These are phyloP conservation scores for Colletotrichum agaves DNA, from an alignment of 2,329 filamentous ascomycete genomes.

Conservation along the genomic window DNA sequence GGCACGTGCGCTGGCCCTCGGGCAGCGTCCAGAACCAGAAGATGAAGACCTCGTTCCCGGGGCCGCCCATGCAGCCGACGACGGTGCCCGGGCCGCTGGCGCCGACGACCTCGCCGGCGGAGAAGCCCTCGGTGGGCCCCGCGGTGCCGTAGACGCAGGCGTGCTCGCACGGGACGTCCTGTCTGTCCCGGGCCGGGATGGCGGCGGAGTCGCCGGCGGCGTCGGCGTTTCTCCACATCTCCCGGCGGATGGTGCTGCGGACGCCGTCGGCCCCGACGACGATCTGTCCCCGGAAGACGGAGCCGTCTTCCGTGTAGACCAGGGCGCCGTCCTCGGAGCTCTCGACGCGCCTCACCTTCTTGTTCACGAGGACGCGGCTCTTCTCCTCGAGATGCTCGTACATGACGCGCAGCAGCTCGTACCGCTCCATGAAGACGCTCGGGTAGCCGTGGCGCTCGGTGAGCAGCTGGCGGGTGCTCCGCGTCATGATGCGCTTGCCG, in stretches of 20 bases:
- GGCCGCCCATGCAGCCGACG: constrained; percentile 27
- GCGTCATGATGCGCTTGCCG: constrained; percentile 29
- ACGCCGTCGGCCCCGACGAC: constrained; percentile 55
- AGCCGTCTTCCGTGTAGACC: constrained; percentile 47
- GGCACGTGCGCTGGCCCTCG: constrained; percentile 8
- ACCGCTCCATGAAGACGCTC: constrained; percentile 49
- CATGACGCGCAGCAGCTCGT: constrained; percentile 47
- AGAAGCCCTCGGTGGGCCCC: constrained; percentile 10
- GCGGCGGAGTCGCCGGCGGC: constrained; percentile 21
- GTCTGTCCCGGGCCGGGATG: constrained; percentile 18
- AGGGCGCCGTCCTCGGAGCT: constrained; percentile 35
- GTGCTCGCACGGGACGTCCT: constrained; percentile 26
- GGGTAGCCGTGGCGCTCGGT: constrained; percentile 45
- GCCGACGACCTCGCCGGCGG: constrained; percentile 16
- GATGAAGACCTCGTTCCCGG: constrained; percentile 4
- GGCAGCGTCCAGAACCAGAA: constrained; percentile 35
- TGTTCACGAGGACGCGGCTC: constrained; percentile 32
- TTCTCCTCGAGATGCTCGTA: constrained; percentile 48
- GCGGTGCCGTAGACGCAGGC: constrained; percentile 34
- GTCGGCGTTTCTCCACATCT: constrained; percentile 42
- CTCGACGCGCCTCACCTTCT: constrained; percentile 37
- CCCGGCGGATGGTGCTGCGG: constrained; percentile 49
- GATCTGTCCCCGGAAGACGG: constrained; percentile 45
- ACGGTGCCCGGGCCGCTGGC: constrained; percentile 18
- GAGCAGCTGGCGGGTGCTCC: neutral